A percentile compares a stretch with the other conserved stretches of the same genome.
Evolutionary conservation across 2,329 filamentous ascomycete genomes (phyloP).

Genomic region (Penicillium rolfsii): DNA sequence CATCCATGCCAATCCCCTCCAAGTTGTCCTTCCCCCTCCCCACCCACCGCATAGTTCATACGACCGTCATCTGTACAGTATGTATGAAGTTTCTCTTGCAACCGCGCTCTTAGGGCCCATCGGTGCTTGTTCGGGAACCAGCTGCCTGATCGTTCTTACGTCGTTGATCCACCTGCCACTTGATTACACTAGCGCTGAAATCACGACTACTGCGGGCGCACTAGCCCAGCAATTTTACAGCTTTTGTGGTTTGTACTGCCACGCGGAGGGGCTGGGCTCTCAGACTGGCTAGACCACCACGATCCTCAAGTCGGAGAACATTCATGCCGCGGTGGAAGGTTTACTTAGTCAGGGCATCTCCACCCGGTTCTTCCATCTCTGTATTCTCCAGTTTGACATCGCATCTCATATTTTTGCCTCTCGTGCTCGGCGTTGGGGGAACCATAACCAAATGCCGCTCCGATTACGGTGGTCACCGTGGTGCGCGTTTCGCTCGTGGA

Average conservation of each 20-base stretch:
- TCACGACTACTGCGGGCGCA: background rate
- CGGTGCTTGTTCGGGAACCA: background rate
- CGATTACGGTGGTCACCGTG: constrained; percentile 2
- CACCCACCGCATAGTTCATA: background rate
- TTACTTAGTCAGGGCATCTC: constrained; percentile 20
- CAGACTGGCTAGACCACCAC: constrained; percentile 10
- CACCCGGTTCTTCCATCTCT: constrained; percentile 6
- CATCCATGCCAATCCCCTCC: background rate
- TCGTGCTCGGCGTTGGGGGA: background rate
- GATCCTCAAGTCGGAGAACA: constrained; percentile 1
- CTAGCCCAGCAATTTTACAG: background rate
- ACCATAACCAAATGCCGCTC: constrained; percentile 3
- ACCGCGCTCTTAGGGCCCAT: background rate
- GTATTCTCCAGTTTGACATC: background rate
- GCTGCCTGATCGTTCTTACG: background rate
- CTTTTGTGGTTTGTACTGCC: background rate
- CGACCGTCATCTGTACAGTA: no score
- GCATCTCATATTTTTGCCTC: background rate
- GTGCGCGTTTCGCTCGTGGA: constrained; percentile 2
- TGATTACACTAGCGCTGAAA: background rate
- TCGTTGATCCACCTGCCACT: background rate
- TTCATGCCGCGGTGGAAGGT: constrained; percentile 7
- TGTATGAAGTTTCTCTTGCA: background rate
- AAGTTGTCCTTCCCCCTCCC: background rate
- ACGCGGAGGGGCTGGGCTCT: background rate